Evolutionary conservation across 345 rosid genomes (phyloP).

Genomic region (Rhizophora apiculata): DNA sequence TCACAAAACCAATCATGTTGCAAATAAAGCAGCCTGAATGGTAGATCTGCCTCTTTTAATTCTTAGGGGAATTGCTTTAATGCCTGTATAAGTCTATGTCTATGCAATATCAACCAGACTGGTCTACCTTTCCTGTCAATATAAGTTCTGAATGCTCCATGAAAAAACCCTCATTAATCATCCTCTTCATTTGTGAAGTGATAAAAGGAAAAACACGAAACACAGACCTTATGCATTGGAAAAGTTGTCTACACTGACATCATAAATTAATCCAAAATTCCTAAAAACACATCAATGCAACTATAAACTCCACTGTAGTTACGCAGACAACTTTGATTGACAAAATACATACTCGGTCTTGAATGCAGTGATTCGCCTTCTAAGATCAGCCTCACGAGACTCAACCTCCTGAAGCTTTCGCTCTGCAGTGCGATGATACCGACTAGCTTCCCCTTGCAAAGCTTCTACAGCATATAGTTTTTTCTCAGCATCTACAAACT

Average conservation of each 20-base stretch:
- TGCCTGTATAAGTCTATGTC: background rate
- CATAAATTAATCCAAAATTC: too few species aligned
- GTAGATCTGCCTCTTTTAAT: too few species aligned
- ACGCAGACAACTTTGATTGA: background rate
- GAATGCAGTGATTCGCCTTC: slow-evolving; percentile 53
- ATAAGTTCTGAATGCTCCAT: too few species aligned
- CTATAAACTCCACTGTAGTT: too few species aligned
- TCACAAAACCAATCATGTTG: background rate
- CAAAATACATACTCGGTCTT: slow-evolving; percentile 64
- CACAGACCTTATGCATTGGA: too few species aligned
- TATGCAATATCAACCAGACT: background rate
- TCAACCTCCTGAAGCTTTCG: slow-evolving; percentile 83
- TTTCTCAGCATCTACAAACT: slow-evolving; percentile 55
- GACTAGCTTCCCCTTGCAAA: slow-evolving; percentile 66
- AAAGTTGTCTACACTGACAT: too few species aligned
- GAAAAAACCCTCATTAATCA: too few species aligned
- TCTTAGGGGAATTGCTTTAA: background rate
- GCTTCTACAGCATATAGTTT: slow-evolving; percentile 67
- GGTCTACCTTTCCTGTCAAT: too few species aligned
- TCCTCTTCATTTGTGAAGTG: too few species aligned
- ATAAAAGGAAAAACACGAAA: too few species aligned
- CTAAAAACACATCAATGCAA: too few species aligned
- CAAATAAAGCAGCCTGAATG: background rate
- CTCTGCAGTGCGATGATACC: slow-evolving; percentile 68
- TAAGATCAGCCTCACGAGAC: slow-evolving; percentile 80